These are phyloP conservation scores for Caryopteris hybrid DNA, from an alignment of 305 asterid species.

Conservation along the genomic window DNA sequence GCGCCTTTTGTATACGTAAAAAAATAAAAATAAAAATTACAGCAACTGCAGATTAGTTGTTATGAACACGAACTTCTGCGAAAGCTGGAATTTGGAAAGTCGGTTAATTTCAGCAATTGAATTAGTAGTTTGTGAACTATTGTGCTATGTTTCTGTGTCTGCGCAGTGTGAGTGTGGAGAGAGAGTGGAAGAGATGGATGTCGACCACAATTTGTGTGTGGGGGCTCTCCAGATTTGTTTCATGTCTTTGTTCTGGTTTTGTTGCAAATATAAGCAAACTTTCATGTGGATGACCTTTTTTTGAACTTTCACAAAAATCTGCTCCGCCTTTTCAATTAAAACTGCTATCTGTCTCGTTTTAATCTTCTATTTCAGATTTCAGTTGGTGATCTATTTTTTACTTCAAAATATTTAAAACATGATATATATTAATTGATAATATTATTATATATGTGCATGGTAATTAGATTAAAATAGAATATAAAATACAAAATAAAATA, in stretches of 20 bases:
- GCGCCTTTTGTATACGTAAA: too few species aligned
- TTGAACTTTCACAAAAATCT: conserved; percentile 35
- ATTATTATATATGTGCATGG: too few species aligned
- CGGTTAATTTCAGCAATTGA: not conserved
- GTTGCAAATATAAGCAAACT: not conserved
- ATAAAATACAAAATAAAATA: too few species aligned
- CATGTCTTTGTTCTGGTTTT: not conserved
- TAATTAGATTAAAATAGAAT: too few species aligned
- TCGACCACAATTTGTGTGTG: conserved; percentile 21
- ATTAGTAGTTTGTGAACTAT: not conserved
- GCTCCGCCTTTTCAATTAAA: too few species aligned
- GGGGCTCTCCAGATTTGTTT: conserved; percentile 40
- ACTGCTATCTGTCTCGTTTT: too few species aligned
- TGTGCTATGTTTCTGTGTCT: not conserved
- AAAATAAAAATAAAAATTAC: not conserved
- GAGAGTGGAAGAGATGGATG: conserved; percentile 6
- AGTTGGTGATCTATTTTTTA: too few species aligned
- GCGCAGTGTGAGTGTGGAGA: conserved; percentile 10
- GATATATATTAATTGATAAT: too few species aligned
- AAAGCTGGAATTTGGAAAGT: not conserved
- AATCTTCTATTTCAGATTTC: too few species aligned
- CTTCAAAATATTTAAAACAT: too few species aligned
- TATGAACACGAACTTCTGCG: not conserved
- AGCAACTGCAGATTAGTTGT: not conserved
- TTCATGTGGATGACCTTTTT: conserved; percentile 57